Base-by-base conservation (phyloP, 192 early-diverging fungal species). In the Phlyctochytrium arcticum region DNA sequence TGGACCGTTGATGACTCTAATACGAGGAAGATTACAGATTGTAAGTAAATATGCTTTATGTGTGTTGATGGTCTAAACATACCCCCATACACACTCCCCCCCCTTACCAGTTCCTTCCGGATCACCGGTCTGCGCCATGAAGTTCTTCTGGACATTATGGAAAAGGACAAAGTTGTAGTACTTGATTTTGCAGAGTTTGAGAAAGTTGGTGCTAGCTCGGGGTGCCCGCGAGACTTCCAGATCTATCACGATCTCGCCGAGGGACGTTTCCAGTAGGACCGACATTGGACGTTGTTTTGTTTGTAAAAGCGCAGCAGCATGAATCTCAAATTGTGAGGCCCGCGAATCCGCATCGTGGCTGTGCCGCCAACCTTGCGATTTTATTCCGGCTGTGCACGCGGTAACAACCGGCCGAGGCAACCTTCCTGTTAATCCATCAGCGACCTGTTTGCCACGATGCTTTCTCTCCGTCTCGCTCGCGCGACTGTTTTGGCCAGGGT, bases 121-220 rank as follows among this genome's bases (percentile, higher is more conserved):
- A 75, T 93, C 89, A 26, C 91, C 89, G 0, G 84, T 84, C 47
- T 90, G 88, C 0, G 84, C 84, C 77, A 87, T 88, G 60, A 92
- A 93, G 57, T 88, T 80, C 61, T 88, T 82, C 63, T 88, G 85
- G 12, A 95, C 85, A 70, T 89, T 89, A 72, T 90, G 85, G 59
- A 92, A 92, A 36, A 87, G 81, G 24, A 79, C 71, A 54, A 82
- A 93, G 78, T 95, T 93, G 74, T 91, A 93, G 62, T 87, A 87
- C 62, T 95, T 95, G 53, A 84, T 75, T 65, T 97, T 95, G 70
- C 91, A 93, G 8, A 95, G 81, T 68, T 95, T 92, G 34, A 95
- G 56, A 62, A 95, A 95, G 65, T 95, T 95, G 66, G 81, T 73
- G 30, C 77, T 77, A 1, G 90, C 85, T 19, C 65, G 57, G 5